These are phyloP conservation scores for Penicillium sp. DNA, from an alignment of 2,329 filamentous ascomycete species.

Conservation along the genomic window DNA sequence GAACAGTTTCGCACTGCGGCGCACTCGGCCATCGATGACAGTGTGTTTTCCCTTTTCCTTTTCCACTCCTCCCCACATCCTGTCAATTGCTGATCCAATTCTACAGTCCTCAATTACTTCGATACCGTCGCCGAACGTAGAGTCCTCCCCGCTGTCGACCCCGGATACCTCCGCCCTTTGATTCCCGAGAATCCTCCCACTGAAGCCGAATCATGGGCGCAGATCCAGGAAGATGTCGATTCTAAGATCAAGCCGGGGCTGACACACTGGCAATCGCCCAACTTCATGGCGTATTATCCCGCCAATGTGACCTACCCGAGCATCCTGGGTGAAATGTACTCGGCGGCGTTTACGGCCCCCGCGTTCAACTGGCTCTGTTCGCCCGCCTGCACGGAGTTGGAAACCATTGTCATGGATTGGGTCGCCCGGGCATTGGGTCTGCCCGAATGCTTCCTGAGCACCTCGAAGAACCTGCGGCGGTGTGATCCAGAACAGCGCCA, in stretches of 20 bases:
- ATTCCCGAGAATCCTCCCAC: conserved; percentile 64
- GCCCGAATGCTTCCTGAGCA: conserved; percentile 67
- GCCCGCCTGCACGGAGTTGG: conserved; percentile 85
- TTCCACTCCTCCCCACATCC: background rate
- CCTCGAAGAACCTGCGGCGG: conserved; percentile 65
- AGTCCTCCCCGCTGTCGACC: conserved; percentile 71
- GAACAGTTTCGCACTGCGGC: conserved; percentile 73
- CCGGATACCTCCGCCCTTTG: conserved; percentile 77
- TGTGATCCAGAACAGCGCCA: conserved; percentile 89
- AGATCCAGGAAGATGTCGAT: conserved; percentile 79
- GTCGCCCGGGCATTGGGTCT: conserved; percentile 69
- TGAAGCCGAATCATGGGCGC: conserved; percentile 65
- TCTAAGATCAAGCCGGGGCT: conserved; percentile 83
- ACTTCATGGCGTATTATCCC: conserved; percentile 95
- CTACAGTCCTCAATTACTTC: conserved; percentile 74
- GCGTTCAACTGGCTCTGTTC: conserved; percentile 98
- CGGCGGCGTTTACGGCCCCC: conserved; percentile 77
- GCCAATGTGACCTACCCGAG: conserved; percentile 73
- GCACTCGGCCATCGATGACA: conserved; percentile 73
- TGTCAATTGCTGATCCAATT: background rate
- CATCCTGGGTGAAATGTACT: conserved; percentile 90
- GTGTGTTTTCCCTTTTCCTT: conserved; percentile 46
- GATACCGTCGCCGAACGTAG: conserved; percentile 64
- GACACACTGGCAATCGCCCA: conserved; percentile 90
- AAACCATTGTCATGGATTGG: conserved; percentile 92